These are phyloP conservation scores for Serendipita sp. DNA, from an alignment of 768 basidiomycete species.

Conservation along the genomic window DNA sequence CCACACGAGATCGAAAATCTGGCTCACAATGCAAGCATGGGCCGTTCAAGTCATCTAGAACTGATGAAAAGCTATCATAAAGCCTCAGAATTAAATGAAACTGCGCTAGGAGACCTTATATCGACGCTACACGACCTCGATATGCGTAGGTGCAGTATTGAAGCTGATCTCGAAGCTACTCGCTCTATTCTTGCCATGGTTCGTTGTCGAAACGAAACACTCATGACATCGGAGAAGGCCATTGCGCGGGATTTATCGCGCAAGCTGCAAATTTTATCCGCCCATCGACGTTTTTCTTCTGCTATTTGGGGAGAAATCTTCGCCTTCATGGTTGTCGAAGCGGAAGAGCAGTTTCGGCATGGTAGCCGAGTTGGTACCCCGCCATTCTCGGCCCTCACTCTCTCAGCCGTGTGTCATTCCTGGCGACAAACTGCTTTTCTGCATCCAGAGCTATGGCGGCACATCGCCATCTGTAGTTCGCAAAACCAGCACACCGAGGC, in stretches of 20 bases:
- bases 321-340: neutral
- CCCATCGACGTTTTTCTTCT: neutral
- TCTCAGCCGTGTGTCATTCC: neutral
- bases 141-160: neutral
- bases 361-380: neutral
- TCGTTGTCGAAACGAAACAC: neutral
- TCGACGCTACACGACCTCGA: neutral
- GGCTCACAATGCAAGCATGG: too few relatives aligned
- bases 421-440: neutral
- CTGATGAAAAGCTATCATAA: too few relatives aligned
- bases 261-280: neutral
- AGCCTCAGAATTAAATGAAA: neutral
- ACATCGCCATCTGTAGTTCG: neutral
- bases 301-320: conserved; percentile 1
- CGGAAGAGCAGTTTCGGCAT: neutral
- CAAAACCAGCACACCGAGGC: too few relatives aligned
- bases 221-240: neutral
- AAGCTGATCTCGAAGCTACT: neutral
- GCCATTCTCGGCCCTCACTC: neutral
- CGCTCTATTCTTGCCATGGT: neutral
- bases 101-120: neutral
- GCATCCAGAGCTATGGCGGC: neutral
- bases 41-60: too few relatives aligned
- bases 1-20: too few relatives aligned
- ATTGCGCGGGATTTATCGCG: neutral